Percentiles rank a stretch among this genome's conserved stretches.
These are phyloP conservation scores for Staphylotrichum tortipilum DNA, from an alignment of 495 filamentous ascomycete species.

Conservation along the genomic window DNA sequence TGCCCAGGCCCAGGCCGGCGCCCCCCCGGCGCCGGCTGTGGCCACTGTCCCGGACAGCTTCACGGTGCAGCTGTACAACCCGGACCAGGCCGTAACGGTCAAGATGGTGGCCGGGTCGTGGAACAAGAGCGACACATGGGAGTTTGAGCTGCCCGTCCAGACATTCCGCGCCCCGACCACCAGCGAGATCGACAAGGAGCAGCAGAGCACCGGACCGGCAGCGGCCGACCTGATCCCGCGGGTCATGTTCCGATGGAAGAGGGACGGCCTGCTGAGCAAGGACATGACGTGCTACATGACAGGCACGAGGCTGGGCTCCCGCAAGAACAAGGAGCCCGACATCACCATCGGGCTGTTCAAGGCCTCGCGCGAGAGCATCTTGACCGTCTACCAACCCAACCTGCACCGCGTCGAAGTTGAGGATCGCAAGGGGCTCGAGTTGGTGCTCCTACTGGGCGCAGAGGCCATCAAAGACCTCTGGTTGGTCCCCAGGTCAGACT, in stretches of 20 bases:
- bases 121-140: slow-evolving; percentile 72
- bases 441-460: slow-evolving; percentile 74
- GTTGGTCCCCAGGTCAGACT: slow-evolving; percentile 55
- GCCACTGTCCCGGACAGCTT: slow-evolving; percentile 73
- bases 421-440: slow-evolving; percentile 87
- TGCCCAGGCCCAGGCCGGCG: slow-evolving; percentile 50
- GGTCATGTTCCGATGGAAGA: slow-evolving; percentile 82
- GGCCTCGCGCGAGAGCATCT: slow-evolving; percentile 30
- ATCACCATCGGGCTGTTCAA: slow-evolving; percentile 84
- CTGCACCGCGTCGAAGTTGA: slow-evolving; percentile 84
- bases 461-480: slow-evolving; percentile 84
- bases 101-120: slow-evolving; percentile 64
- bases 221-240: slow-evolving; percentile 65
- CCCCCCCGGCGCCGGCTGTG: slow-evolving; percentile 58
- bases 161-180: slow-evolving; percentile 72
- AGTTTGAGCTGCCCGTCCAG: slow-evolving; percentile 84
- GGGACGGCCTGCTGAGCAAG: slow-evolving; percentile 72
- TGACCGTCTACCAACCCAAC: slow-evolving; percentile 91
- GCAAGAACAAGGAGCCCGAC: slow-evolving; percentile 82
- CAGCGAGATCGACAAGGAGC: slow-evolving; percentile 67
- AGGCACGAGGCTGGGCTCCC: slow-evolving; percentile 61
- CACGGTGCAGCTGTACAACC: slow-evolving; percentile 83
- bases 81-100: slow-evolving; percentile 72
- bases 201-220: slow-evolving; percentile 55
- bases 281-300: slow-evolving; percentile 76